Conservation (phyloP, 2,329 filamentous ascomycete species). For the Aspergillus fijiensis region DNA sequence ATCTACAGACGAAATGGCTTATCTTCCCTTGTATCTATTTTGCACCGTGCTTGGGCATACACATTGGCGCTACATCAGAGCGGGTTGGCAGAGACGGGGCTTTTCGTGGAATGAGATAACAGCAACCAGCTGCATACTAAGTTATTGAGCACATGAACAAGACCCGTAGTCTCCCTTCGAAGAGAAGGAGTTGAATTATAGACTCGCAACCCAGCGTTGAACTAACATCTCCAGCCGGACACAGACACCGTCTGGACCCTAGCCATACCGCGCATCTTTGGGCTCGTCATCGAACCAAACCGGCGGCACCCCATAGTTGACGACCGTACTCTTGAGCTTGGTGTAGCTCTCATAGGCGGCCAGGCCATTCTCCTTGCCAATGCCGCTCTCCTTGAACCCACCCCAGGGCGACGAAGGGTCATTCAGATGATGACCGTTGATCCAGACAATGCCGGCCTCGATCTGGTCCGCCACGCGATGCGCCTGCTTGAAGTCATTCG, state of each 20-base stretch:
- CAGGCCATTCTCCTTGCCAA: constrained; percentile 71
- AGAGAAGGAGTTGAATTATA: too few relatives aligned
- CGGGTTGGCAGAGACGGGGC: too few relatives aligned
- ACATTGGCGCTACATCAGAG: too few relatives aligned
- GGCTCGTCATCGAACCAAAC: constrained; percentile 67
- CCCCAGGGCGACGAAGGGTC: constrained; percentile 72
- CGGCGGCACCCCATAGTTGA: constrained; percentile 65
- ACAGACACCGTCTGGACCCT: constrained; percentile 2
- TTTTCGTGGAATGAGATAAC: too few relatives aligned
- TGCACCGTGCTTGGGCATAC: neutral
- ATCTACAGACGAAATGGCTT: neutral
- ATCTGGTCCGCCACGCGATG: constrained; percentile 49
- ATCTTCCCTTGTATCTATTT: neutral
- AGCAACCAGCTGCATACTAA: too few relatives aligned
- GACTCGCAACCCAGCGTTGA: too few relatives aligned
- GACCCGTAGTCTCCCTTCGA: too few relatives aligned
- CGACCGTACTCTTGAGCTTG: constrained; percentile 39
- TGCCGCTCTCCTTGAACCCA: constrained; percentile 62
- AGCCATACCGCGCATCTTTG: constrained; percentile 62
- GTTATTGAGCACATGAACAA: too few relatives aligned
- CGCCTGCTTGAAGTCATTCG: constrained; percentile 50
- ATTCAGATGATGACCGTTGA: constrained; percentile 65
- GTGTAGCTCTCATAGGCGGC: constrained; percentile 63
- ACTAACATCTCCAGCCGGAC: too few relatives aligned
- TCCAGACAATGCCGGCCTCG: constrained; percentile 51